Base-by-base conservation (phyloP, 2,329 filamentous ascomycete species). In the Fusarium goolgardi region DNA sequence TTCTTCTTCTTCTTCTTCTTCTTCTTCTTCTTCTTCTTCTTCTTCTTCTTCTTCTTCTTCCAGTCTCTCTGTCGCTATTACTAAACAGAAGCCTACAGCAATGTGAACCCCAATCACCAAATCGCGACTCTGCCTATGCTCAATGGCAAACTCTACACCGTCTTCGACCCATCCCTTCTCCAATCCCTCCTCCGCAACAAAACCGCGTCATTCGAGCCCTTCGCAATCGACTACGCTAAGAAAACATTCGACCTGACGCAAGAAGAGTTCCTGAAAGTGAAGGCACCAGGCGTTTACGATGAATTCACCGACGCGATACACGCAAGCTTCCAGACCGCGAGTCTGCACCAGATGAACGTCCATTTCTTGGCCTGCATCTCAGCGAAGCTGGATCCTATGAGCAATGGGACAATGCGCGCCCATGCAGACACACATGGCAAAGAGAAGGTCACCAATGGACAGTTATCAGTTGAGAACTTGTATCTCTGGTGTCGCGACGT, bases 61-160 rank as follows among this genome's bases (percentile, higher is more conserved):
- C 15, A 7, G 9, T 23, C 1, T 6, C 4, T 15, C 3, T 13
- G 20, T 12, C 16, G 2, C 5, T 15, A 18, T 13, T 4, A 5
- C 39, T 50, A 15, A 46, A n/a, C 29, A 29, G 3, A 25, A 27
- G 34, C 10, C 1, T 18, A 11, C 41, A 77, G 71, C 63, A 71
- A 75, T 59, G 59, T 57, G 18, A 72, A 74, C 13, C 68, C 71
- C 1, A 70, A 69, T 0, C 52, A 75, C 34, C 73, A 71, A 4
- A 80, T 83, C 55, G 81, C 78, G 51, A 83, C 83, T 1, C 71
- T 85, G 6, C 81, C 79, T 13, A 81, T 84, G 72, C 73, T 83
- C 27, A 78, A 74, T 47, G 71, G 76, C 37, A 81, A 81, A 53
- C 71, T 82, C 23, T 86, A 86, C 69, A 67, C 80, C n/a, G 77